Percentiles rank a stretch among this genome's conserved stretches.
Conservation (phyloP, 2,329 filamentous ascomycete species). For the Epichloe gansuensis region DNA sequence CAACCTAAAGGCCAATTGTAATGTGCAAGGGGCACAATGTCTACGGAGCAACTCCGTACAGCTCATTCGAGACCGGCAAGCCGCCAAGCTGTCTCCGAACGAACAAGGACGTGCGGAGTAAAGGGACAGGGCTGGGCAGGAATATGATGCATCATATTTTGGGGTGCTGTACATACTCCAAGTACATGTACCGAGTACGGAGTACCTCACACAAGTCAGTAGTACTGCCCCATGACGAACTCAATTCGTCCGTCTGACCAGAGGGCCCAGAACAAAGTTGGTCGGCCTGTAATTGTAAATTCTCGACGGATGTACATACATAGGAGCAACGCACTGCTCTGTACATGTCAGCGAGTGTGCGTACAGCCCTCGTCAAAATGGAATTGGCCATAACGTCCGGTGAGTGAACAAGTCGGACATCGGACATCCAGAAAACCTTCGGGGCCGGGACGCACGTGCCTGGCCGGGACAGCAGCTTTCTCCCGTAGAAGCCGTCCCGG, state of each 20-base stretch:
- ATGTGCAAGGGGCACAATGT: not conserved
- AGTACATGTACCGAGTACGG: not conserved
- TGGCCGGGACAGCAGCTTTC: too few relatives aligned
- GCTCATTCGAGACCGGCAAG: not conserved
- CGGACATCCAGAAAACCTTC: too few relatives aligned
- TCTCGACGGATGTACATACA: too few relatives aligned
- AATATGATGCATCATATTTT: slow-evolving; percentile 3
- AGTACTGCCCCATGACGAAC: too few relatives aligned
- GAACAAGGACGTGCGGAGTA: not conserved
- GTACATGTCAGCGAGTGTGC: not conserved
- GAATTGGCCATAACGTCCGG: not conserved
- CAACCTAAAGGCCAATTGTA: not conserved
- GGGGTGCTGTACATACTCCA: not conserved
- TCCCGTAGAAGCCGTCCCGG: too few relatives aligned
- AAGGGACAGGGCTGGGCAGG: not conserved
- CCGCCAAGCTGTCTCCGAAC: not conserved
- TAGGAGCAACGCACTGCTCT: not conserved
- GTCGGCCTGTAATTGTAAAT: too few relatives aligned
- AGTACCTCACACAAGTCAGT: too few relatives aligned
- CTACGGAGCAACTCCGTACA: too few relatives aligned
- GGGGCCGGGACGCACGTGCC: too few relatives aligned
- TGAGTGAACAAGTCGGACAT: not conserved
- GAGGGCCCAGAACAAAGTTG: too few relatives aligned
- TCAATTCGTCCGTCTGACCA: too few relatives aligned
- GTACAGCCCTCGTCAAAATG: not conserved